A percentile compares a stretch with the other conserved stretches of the same genome.
phyloP scores from a whole-genome alignment of 192 early-diverging fungal species.

The Mortierella claussenii region DNA sequence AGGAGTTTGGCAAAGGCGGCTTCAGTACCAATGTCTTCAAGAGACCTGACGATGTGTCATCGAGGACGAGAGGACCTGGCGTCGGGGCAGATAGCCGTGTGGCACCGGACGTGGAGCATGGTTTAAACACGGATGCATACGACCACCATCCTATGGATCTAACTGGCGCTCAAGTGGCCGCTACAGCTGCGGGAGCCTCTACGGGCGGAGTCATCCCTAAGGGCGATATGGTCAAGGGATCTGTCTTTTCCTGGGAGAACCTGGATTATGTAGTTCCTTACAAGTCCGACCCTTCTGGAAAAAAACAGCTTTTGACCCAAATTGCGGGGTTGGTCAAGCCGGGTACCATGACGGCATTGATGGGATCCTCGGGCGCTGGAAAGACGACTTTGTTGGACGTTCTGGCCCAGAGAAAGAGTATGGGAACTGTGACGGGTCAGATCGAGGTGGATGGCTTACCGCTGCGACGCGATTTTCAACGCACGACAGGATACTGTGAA shows the following conservation, averaged over 20 bases:
- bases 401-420: slow-evolving; percentile 83
- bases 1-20: slow-evolving; percentile 68
- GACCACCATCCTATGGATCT: no score
- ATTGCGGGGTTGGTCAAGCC: slow-evolving; percentile 77
- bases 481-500: slow-evolving; percentile 84
- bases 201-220: slow-evolving; percentile 46
- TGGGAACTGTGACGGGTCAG: slow-evolving; percentile 69
- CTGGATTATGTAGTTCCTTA: slow-evolving; percentile 78
- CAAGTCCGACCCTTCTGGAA: slow-evolving; percentile 57
- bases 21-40: slow-evolving; percentile 63
- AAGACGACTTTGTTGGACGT: slow-evolving; percentile 84
- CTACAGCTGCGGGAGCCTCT: slow-evolving; percentile 62
- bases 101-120: slow-evolving; percentile 45
- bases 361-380: slow-evolving; percentile 82
- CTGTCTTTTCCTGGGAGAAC: slow-evolving; percentile 71
- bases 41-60: slow-evolving; percentile 6
- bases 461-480: slow-evolving; percentile 68
- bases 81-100: neutral
- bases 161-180: slow-evolving; percentile 58
- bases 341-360: slow-evolving; percentile 86
- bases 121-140: slow-evolving; percentile 17
- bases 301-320: slow-evolving; percentile 72
- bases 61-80: neutral
- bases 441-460: slow-evolving; percentile 77
- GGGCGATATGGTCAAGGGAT: slow-evolving; percentile 67